Evolutionary conservation across 108 stramenopile species (phyloP).

Genomic region (Nitzschia palea): DNA sequence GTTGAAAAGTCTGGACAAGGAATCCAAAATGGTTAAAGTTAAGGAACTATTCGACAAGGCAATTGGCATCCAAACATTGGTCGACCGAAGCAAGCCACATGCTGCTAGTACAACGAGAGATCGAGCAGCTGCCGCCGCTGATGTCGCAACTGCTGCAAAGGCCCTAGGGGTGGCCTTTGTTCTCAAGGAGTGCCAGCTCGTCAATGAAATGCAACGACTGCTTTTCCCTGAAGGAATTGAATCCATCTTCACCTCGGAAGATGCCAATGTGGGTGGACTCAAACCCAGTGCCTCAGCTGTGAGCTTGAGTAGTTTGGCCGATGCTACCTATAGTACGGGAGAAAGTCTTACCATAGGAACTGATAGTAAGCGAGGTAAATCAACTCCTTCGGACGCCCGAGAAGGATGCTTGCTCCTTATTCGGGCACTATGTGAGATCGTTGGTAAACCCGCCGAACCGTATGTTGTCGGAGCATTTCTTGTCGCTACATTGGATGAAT

Average conservation of each 20-base stretch:
- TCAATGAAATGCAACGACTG: constrained; percentile 69
- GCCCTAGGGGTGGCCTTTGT: constrained; percentile 57
- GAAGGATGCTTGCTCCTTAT: constrained; percentile 77
- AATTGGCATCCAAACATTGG: constrained; percentile 59
- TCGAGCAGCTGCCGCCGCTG: constrained; percentile 71
- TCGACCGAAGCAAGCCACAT: constrained; percentile 64
- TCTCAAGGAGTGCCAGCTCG: constrained; percentile 70
- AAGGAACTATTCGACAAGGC: constrained; percentile 54
- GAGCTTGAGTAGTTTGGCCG: constrained; percentile 74
- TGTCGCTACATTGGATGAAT: constrained; percentile 82
- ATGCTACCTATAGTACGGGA: constrained; percentile 22
- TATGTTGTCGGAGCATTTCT: constrained; percentile 79
- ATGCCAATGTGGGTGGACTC: constrained; percentile 55
- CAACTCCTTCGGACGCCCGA: constrained; percentile 72
- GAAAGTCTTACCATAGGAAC: constrained; percentile 53
- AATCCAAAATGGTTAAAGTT: constrained; percentile 43
- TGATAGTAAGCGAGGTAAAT: constrained; percentile 76
- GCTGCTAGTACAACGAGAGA: constrained; percentile 68
- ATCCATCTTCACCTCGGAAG: constrained; percentile 50
- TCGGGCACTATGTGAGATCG: constrained; percentile 79
- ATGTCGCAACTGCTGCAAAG: constrained; percentile 69
- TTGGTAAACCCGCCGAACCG: constrained; percentile 68
- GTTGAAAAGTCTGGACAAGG: constrained; percentile 31
- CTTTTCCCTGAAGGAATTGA: constrained; percentile 74
- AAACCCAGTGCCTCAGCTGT: constrained; percentile 72